Base-by-base conservation (phyloP, 192 early-diverging fungal species). In the Kickxella alabastrina region DNA sequence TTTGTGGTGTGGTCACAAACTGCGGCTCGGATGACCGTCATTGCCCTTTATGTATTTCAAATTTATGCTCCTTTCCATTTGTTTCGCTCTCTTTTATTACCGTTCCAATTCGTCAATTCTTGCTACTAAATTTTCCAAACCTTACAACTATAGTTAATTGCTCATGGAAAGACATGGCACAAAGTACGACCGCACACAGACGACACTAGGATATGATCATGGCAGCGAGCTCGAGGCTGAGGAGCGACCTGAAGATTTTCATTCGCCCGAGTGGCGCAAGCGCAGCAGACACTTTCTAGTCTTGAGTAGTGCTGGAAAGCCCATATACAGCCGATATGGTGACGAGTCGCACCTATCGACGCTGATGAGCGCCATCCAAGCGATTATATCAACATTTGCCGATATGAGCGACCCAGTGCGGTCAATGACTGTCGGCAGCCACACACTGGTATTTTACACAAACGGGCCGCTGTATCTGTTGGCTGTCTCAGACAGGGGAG, bases 241-340 rank as follows among this genome's bases (percentile, higher is more conserved):
- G 27, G 53, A 65, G 26, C 47, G 32, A 18, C 54, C 68, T 15
- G 71, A 75, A 13, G 64, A 75, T 45, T 75, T 75, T 52, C 34
- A 54, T 14, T 68, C 62, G 26, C 43, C 65, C 15, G 49, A 59
- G 45, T 75, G 72, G 72, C 60, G 53, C 15, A n/a, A 40, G n/a
- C 65, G 53, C 35, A 49, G 44, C 34, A 91, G 90, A 50, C 92
- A 98, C 54, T 93, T 93, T 52, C 89, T 98, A 55, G 86, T 98
- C 8, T 79, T 98, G 12, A 90, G 88, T 75, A 87, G 82, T 55
- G 88, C 92, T 4, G 95, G 95, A 15, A 98, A 98, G 67, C 93
- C 95, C 12, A 88, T 98, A 8, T 98, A 92, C 75, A 85, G 85
- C 29, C 78, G 94, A 59, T 89, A 97, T 65, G 95, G 95, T 13